Evolutionary conservation across 2,329 filamentous ascomycete genomes (phyloP).

Genomic region (Lachnum nothofagi): DNA sequence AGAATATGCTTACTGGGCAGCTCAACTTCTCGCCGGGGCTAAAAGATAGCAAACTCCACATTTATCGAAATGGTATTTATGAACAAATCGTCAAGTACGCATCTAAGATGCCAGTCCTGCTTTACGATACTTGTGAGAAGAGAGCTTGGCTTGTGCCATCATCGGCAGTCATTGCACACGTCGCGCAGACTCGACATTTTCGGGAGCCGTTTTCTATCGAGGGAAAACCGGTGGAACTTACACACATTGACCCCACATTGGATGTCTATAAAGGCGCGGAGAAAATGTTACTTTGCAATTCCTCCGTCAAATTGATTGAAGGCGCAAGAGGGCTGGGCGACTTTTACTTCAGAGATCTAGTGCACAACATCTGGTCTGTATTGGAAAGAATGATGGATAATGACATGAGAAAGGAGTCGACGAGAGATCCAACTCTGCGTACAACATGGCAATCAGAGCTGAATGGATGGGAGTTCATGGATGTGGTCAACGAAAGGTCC

Average conservation of each 20-base stretch:
- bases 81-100: conserved; percentile 1
- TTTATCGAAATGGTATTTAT: not conserved
- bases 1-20: not conserved
- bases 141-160: conserved; percentile 3
- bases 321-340: not conserved
- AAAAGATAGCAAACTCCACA: conserved; percentile 1
- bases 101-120: conserved; percentile 1
- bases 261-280: not conserved
- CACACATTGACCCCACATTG: not conserved
- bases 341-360: conserved; percentile 3
- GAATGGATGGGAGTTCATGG: conserved; percentile 12
- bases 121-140: conserved; percentile 1
- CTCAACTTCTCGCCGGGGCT: conserved; percentile 2
- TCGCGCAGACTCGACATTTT: not conserved
- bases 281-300: not conserved
- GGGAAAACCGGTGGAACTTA: not conserved
- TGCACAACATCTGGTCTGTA: conserved; percentile 2
- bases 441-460: not conserved
- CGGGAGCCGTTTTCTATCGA: not conserved
- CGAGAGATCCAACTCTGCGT: not conserved
- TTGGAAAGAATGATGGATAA: conserved; percentile 4
- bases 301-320: not conserved
- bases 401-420: not conserved
- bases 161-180: conserved; percentile 2
- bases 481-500: conserved; percentile 1